Evolutionary conservation across 2,329 filamentous ascomycete species (phyloP), one percentile per base, ranked within the genome.

Genomic region (Fusarium sp.): DNA sequence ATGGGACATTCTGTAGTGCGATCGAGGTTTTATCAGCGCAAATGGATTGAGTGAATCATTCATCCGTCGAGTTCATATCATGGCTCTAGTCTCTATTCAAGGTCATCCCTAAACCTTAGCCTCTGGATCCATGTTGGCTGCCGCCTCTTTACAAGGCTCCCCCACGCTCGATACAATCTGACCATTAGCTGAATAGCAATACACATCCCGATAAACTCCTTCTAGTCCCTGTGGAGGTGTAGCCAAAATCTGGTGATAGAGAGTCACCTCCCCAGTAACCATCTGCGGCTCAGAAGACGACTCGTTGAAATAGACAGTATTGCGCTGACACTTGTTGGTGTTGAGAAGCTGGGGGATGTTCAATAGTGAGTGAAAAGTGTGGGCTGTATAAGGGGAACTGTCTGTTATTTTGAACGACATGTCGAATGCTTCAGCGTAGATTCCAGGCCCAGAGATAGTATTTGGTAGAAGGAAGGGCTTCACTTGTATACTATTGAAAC

Each of bases 221-320:
- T 69, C 67, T 9, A 70, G 6, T 4, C 59, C 67, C 8, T 28
- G 10, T 0, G 59, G 67, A 2, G 67, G 65, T 1, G 67, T 70
- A 6, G 17, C 65, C 7, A 65, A 0, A 6, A 70, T 70, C 14
- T 69, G 59, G 8, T 70, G 65, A 24, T 70, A 70, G 1, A 70
- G 52, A 3, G 65, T 69, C 2, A 70, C 38, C 6, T 69, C 65
- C 2, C 20, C 67, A 17, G 69, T 15, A 24, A 48, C 65, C 67
- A 69, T 69, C n/a, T 31, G 58, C 0, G 65, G 67, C 11, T 59
- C 41, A 2, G 65, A 44, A 49, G 48, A 59, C 0, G 67, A 41
- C 9, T 69, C 67, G 9, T 69, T 70, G 12, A 70, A 70, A 10
- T 70, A 70, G 2, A 69, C 17, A 3, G 67, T 69, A 5, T 70